Base-by-base conservation (phyloP, 129 eudicot genomes). In the Flaveria brownii region DNA sequence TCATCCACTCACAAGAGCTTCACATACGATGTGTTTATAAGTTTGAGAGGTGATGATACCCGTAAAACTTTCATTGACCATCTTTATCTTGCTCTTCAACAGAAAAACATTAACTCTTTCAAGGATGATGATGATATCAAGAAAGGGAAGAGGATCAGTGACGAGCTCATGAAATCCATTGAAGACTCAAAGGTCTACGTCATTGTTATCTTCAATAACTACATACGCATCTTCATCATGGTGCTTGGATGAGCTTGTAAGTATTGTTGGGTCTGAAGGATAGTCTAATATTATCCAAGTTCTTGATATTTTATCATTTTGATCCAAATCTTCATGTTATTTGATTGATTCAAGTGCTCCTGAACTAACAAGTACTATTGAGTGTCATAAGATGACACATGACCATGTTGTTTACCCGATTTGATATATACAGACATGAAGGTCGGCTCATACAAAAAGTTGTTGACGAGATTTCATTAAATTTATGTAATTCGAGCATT, bases 51-150 rank as follows among this genome's bases (percentile, higher is more conserved):
- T 23, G 15, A 22, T 57, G 64, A 57, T 22, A 57, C 64, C 0
- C 64, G 64, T 57, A 57, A 57, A 57, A 57, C 14, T 57, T 57
- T 57, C 6, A 28, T 57, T 20, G 64, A 57, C 20, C 64, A 57
- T 57, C 64, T 57, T 57, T 57, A 22, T 10, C 2, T 9, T 57
- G 64, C 64, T 20, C 33, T 57, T 10, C 33, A 57, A 3, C 64
- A 57, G 14, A 57, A 57, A 57, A 22, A 9, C 64, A 57, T 57
- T 57, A 30, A 30, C 7, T 3, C 36, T 57, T 23, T 20, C 6
- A 57, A 57, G 33, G 64, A 57, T 57, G 5, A 22, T 2, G 36
- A 57, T 1, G 4, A 23, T 9, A 57, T 57, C 15, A 57, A 57
- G 64, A 57, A 20, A 57, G 33, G 64, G 33, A 57, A 22, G 17